Evolutionary conservation across 192 early-diverging fungal genomes (phyloP).

Genomic region (Diversispora epigaea): DNA sequence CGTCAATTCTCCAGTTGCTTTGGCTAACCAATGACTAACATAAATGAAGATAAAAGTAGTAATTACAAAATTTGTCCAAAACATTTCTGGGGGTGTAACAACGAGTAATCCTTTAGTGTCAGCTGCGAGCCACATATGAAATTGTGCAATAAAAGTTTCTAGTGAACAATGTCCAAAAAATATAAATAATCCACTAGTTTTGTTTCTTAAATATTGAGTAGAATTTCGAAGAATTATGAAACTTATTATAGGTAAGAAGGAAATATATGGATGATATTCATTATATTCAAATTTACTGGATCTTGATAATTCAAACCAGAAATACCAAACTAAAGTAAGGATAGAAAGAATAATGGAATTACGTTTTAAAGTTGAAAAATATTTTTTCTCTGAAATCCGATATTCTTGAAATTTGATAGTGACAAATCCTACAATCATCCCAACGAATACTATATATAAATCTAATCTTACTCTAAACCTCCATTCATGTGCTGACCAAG

Average conservation of each 20-base stretch:
- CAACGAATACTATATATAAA: slow-evolving; percentile 65
- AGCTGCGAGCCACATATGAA: slow-evolving; percentile 73
- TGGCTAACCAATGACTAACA: neutral
- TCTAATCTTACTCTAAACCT: slow-evolving; percentile 71
- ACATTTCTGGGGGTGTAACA: slow-evolving; percentile 26
- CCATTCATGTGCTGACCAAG: slow-evolving; percentile 68
- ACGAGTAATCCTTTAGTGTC: slow-evolving; percentile 76
- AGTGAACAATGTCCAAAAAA: slow-evolving; percentile 65
- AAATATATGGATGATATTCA: slow-evolving; percentile 63
- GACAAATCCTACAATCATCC: slow-evolving; percentile 63
- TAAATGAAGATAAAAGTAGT: neutral
- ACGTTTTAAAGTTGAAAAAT: slow-evolving; percentile 44
- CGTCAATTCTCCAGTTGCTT: neutral
- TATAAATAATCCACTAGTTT: slow-evolving; percentile 52
- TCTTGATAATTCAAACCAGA: slow-evolving; percentile 49
- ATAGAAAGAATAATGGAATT: slow-evolving; percentile 39
- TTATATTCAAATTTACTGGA: slow-evolving; percentile 65
- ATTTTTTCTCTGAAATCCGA: slow-evolving; percentile 36
- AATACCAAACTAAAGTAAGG: slow-evolving; percentile 52
- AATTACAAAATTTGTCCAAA: neutral
- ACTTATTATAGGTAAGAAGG: slow-evolving; percentile 56
- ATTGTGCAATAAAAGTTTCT: slow-evolving; percentile 79
- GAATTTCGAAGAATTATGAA: slow-evolving; percentile 71
- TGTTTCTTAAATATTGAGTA: slow-evolving; percentile 52
- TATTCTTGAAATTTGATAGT: slow-evolving; percentile 46